Evolutionary conservation across 2,329 filamentous ascomycete genomes (phyloP).

Genomic region (Coleophoma crateriformis): DNA sequence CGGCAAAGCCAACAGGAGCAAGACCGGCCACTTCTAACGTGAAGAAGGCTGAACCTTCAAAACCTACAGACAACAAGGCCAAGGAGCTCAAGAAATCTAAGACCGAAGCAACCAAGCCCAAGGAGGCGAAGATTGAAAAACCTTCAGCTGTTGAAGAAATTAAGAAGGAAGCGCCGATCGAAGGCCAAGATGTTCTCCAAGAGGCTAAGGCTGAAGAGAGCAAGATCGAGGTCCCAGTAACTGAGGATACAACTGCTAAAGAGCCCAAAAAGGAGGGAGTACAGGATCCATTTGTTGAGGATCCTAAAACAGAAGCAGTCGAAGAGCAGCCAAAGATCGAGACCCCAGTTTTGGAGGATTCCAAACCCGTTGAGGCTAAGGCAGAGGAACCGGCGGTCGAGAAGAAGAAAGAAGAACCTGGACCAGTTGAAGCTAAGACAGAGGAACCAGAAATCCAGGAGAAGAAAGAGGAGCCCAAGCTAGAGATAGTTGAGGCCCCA

Average conservation of each 20-base stretch:
- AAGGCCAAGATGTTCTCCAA: constrained; percentile 5
- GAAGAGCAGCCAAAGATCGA: too few relatives aligned
- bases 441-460: too few relatives aligned
- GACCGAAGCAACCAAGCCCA: not conserved
- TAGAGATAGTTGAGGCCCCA: not conserved
- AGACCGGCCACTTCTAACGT: not conserved
- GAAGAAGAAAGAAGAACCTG: too few relatives aligned
- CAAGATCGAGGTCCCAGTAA: constrained; percentile 7
- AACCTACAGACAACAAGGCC: not conserved
- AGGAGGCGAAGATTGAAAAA: constrained; percentile 9
- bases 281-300: too few relatives aligned
- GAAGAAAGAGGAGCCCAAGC: too few relatives aligned
- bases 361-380: too few relatives aligned
- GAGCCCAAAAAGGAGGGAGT: not conserved
- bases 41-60: constrained; percentile 7
- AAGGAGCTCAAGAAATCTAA: not conserved
- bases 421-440: too few relatives aligned
- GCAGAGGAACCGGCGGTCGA: too few relatives aligned
- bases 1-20: constrained; percentile 3
- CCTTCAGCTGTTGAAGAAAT: constrained; percentile 13
- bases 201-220: not conserved
- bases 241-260: not conserved
- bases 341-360: too few relatives aligned
- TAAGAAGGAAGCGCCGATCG: constrained; percentile 14
- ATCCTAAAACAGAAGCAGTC: too few relatives aligned